Evolutionary conservation across 1,284 basidiomycete species (phyloP), one percentile per base, ranked within the genome.

Genomic region (Rhodofomes roseus): DNA sequence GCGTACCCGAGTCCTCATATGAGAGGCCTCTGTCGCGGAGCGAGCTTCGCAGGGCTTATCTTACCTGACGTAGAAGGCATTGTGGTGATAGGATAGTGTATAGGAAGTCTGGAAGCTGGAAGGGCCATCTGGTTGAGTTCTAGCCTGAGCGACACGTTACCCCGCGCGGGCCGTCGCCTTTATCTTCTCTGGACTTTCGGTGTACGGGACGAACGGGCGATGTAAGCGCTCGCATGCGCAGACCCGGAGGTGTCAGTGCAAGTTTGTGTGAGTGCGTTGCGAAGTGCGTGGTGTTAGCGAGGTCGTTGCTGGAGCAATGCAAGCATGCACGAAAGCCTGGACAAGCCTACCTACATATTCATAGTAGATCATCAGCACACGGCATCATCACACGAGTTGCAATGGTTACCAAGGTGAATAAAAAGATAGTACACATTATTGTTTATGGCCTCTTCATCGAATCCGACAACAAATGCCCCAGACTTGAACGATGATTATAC

Each of bases 361-460:
- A 52, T 18, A 52, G 14, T 2, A 20, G 27, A 36, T 20, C 18
- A 36, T 52, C 31, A 52, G 50, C 50, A 20, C 50, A 27, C 46
- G 6, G 27, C 34, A 31, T 34, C 50, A 52, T 34, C 31, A n/a
- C 50, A 52, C 20, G 34, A 20, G 34, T 52, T 14, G 31, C 50
- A 34, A 37, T 8, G 31, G 34, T 52, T 37, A 52, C 34, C 31
- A 52, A n/a, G 31, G 27, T 29, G 37, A 18, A 22, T 22, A 23
- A 18, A 23, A n/a, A 20, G 18, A 52, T 52, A 34, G 50, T 52
- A 36, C 31, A 52, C 50, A 52, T 52, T 52, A 52, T 52, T 52
- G 48, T 20, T 31, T 37, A 34, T 20, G n/a, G 22, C 31, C 20
- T 36, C 46, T 29, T 48, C 46, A 48, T 25, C 20, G 22, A 29